These are phyloP conservation scores for Ramaria sp. DNA, from an alignment of 768 basidiomycete genomes.

Conservation along the genomic window DNA sequence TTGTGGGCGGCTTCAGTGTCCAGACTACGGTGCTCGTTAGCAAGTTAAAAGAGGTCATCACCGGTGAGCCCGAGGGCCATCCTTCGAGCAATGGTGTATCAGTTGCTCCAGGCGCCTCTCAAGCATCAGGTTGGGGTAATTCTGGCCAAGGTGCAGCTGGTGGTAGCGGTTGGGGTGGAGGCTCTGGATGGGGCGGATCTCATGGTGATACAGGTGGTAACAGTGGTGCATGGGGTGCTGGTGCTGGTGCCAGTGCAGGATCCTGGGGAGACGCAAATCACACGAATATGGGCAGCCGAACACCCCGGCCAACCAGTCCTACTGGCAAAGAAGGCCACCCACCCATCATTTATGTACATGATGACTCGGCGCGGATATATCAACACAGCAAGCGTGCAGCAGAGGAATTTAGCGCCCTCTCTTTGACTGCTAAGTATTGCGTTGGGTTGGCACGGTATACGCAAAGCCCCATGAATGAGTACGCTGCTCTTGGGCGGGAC, in stretches of 20 bases:
- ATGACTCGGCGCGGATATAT: slow-evolving; percentile 90
- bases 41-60: slow-evolving; percentile 49
- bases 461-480: slow-evolving; percentile 92
- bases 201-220: neutral
- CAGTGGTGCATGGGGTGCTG: slow-evolving; percentile 9
- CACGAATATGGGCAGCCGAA: neutral
- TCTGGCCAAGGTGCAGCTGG: neutral
- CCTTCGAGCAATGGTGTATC: slow-evolving; percentile 14
- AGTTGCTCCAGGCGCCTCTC: neutral
- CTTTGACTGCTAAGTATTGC: slow-evolving; percentile 80
- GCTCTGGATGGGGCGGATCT: slow-evolving; percentile 7
- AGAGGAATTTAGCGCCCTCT: slow-evolving; percentile 72
- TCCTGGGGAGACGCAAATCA: neutral
- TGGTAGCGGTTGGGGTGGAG: slow-evolving; percentile 3
- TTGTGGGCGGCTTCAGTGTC: slow-evolving; percentile 80
- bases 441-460: slow-evolving; percentile 86
- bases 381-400: slow-evolving; percentile 81
- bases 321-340: slow-evolving; percentile 25
- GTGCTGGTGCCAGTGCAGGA: slow-evolving; percentile 21
- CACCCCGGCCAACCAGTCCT: slow-evolving; percentile 1
- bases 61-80: slow-evolving; percentile 19
- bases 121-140: neutral
- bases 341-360: slow-evolving; percentile 74
- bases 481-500: slow-evolving; percentile 79
- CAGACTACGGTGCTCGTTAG: slow-evolving; percentile 63